Percentiles rank a stretch among this genome's conserved stretches.
Conservation (phyloP, 2,329 filamentous ascomycete species). For the Phyllosticta paracitricarpa region DNA sequence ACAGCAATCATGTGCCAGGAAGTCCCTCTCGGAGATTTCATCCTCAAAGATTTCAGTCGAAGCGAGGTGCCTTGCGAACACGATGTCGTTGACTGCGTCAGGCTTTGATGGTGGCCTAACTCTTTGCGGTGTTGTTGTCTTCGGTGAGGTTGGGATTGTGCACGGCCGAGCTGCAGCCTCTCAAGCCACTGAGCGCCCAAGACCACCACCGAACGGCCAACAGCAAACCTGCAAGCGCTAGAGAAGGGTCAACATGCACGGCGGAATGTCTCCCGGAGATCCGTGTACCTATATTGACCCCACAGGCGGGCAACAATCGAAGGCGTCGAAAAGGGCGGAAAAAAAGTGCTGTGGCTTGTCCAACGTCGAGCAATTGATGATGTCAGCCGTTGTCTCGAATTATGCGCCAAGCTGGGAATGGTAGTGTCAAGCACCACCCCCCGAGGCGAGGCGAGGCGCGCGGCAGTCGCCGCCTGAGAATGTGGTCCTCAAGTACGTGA, state of each 20-base stretch:
- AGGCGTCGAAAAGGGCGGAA: background rate
- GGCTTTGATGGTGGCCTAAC: background rate
- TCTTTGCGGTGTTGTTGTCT: background rate
- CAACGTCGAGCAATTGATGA: background rate
- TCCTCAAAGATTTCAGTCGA: background rate
- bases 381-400: background rate
- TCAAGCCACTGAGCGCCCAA: background rate
- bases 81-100: background rate
- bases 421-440: background rate
- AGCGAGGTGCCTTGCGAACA: background rate
- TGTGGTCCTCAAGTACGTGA: background rate
- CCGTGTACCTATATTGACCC: background rate
- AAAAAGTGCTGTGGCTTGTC: background rate
- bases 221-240: background rate
- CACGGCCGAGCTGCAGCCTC: background rate
- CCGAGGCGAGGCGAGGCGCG: background rate
- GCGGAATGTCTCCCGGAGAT: background rate
- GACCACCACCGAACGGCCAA: background rate
- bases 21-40: background rate
- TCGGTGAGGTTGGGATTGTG: background rate
- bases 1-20: background rate
- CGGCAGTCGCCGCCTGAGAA: background rate
- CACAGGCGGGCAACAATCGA: background rate
- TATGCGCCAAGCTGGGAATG: background rate
- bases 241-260: background rate